A percentile compares a stretch with the other conserved stretches of the same genome.
Evolutionary conservation across 345 rosid genomes (phyloP).

Genomic region (Schrenkiella parvula): DNA sequence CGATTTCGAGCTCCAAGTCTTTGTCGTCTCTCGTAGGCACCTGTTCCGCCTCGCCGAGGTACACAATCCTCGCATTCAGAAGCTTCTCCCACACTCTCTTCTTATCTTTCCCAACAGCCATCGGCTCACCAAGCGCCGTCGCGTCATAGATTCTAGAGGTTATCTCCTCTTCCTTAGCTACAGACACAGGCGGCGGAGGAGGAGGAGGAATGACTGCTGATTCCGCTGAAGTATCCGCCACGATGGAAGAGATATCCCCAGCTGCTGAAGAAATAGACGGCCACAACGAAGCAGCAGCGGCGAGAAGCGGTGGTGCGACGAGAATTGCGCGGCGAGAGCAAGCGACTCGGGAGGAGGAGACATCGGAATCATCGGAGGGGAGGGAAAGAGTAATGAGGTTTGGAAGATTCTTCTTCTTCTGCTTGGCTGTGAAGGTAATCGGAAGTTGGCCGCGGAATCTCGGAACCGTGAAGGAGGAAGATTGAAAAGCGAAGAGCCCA

Average conservation of each 20-base stretch:
- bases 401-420: neutral
- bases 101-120: conserved; percentile 83
- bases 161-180: conserved; percentile 35
- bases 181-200: conserved; percentile 16
- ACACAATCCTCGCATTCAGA: conserved; percentile 70
- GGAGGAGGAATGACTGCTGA: conserved; percentile 4
- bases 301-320: conserved; percentile 26
- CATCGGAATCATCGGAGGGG: neutral
- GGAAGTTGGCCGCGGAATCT: conserved; percentile 27
- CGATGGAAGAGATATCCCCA: neutral
- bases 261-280: conserved; percentile 16
- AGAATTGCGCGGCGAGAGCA: conserved; percentile 32
- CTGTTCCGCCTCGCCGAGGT: conserved; percentile 86
- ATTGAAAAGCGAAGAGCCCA: conserved; percentile 25
- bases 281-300: conserved; percentile 23
- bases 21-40: conserved; percentile 78
- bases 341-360: neutral
- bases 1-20: conserved; percentile 71
- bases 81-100: conserved; percentile 83
- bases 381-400: conserved; percentile 10
- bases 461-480: conserved; percentile 12
- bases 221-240: neutral
- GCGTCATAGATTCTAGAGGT: conserved; percentile 78
- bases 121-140: conserved; percentile 84
- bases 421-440: neutral